A percentile compares a stretch with the other conserved stretches of the same genome.
phyloP scores from a whole-genome alignment of 208 protist genomes.

The Leptomonas pyrrhocoris region DNA sequence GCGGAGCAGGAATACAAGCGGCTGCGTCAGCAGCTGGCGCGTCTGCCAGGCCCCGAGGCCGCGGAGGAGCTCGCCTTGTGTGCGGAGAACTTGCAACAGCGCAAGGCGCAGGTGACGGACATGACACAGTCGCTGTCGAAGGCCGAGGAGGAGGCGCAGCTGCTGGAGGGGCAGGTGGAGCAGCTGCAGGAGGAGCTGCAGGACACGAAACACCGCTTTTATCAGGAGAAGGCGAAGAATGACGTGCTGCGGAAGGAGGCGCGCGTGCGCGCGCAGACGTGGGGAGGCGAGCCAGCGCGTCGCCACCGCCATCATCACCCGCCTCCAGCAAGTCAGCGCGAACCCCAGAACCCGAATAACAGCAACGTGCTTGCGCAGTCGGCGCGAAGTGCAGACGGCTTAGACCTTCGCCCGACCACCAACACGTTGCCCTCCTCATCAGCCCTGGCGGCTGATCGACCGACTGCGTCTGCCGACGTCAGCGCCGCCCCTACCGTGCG shows the following conservation, averaged over 20 bases:
- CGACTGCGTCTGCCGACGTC: background rate
- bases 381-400: background rate
- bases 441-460: background rate
- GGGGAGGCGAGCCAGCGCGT: no score
- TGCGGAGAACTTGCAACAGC: slow-evolving; percentile 93
- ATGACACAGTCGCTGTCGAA: slow-evolving; percentile 65
- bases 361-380: background rate
- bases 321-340: no score
- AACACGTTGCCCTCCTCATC: background rate
- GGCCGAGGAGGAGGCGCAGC: slow-evolving; percentile 71
- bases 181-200: slow-evolving; percentile 87
- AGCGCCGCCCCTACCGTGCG: no score
- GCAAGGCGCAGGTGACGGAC: slow-evolving; percentile 88
- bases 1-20: slow-evolving; percentile 91
- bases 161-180: slow-evolving; percentile 91
- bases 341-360: slow-evolving; percentile 5
- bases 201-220: slow-evolving; percentile 93
- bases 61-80: slow-evolving; percentile 96
- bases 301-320: no score
- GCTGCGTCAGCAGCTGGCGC: slow-evolving; percentile 92
- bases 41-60: slow-evolving; percentile 95
- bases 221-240: slow-evolving; percentile 90
- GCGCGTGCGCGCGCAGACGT: slow-evolving; percentile 47
- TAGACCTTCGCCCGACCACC: background rate
- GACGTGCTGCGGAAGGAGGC: slow-evolving; percentile 64